These are phyloP conservation scores for Gliomastix tumulicola DNA, from an alignment of 2,329 filamentous ascomycete genomes.

Conservation along the genomic window DNA sequence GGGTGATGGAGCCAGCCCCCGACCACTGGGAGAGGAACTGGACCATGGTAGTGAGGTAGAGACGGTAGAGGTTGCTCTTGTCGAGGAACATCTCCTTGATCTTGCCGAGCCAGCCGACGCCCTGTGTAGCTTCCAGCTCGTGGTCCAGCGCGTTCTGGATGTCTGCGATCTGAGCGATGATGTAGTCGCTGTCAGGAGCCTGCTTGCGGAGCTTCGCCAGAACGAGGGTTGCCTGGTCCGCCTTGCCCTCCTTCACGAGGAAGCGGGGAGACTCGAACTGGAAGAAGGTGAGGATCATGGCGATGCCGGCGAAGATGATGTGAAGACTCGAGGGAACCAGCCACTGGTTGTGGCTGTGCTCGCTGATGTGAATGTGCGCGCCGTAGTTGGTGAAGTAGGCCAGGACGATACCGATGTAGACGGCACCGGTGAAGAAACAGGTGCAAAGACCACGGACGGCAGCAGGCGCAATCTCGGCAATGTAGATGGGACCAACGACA, in stretches of 20 bases:
- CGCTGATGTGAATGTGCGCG: slow-evolving; percentile 39
- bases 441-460: slow-evolving; percentile 68
- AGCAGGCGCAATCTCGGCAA: slow-evolving; percentile 65
- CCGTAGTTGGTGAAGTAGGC: slow-evolving; percentile 73
- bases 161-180: slow-evolving; percentile 52
- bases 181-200: slow-evolving; percentile 50
- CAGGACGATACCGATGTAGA: slow-evolving; percentile 72
- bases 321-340: slow-evolving; percentile 69
- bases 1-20: slow-evolving; percentile 66
- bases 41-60: slow-evolving; percentile 61
- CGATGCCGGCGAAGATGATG: slow-evolving; percentile 69
- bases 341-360: slow-evolving; percentile 42
- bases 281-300: slow-evolving; percentile 62
- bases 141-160: slow-evolving; percentile 62
- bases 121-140: slow-evolving; percentile 65
- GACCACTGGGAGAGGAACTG: slow-evolving; percentile 71
- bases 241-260: slow-evolving; percentile 56
- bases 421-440: slow-evolving; percentile 43
- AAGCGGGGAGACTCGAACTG: slow-evolving; percentile 65
- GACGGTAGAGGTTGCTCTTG: slow-evolving; percentile 64
- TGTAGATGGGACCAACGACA: slow-evolving; percentile 63
- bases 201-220: slow-evolving; percentile 55
- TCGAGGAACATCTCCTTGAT: slow-evolving; percentile 63
- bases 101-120: slow-evolving; percentile 55
- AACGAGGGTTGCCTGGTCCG: slow-evolving; percentile 48